These are phyloP conservation scores for Populus hybrid DNA, from an alignment of 441 rosid genomes.

Conservation along the genomic window DNA sequence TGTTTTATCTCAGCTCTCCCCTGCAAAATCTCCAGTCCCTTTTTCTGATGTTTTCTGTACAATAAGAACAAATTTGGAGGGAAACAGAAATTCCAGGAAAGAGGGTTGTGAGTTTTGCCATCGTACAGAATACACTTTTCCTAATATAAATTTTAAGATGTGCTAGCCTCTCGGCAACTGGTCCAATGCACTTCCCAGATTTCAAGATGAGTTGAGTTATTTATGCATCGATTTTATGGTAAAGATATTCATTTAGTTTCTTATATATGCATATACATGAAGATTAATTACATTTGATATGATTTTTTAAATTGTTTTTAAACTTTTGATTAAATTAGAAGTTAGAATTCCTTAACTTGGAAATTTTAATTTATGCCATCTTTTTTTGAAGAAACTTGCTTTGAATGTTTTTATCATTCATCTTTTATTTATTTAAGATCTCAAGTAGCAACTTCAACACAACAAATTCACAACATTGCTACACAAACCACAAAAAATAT, in stretches of 20 bases:
- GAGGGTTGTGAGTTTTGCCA: background rate
- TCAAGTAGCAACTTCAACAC: no score
- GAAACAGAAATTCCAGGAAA: background rate
- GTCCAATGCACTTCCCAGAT: background rate
- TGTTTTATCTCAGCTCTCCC: conserved; percentile 2
- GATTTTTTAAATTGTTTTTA: background rate
- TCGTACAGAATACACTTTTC: background rate
- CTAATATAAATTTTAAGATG: background rate
- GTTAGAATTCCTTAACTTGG: background rate
- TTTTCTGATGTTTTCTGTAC: background rate
- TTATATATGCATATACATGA: background rate
- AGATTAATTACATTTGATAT: background rate
- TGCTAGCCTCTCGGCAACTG: background rate
- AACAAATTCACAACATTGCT: no score
- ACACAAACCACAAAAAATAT: no score
- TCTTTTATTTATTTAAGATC: no score
- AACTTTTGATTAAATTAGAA: background rate
- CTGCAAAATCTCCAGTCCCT: background rate
- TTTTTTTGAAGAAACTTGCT: background rate
- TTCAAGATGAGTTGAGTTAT: background rate
- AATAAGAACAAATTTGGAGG: background rate
- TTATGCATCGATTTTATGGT: background rate
- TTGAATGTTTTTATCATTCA: background rate
- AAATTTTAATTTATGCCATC: no score
- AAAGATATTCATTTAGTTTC: no score